Base-by-base conservation (phyloP, 306 rosid species). In the Alnus rubra region DNA sequence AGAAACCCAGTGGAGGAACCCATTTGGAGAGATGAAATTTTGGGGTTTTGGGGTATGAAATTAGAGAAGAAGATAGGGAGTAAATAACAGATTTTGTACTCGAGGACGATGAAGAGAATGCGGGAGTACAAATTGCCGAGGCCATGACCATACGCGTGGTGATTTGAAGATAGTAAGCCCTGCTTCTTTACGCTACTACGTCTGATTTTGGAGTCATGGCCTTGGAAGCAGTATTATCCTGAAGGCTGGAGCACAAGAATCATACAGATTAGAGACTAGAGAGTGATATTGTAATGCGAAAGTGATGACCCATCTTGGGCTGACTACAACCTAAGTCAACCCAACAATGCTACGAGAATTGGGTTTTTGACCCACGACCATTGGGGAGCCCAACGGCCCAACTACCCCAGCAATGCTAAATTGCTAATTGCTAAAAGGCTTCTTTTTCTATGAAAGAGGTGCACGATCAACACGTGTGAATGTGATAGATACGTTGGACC, bases 61-160 rank as follows among this genome's bases (percentile, higher is more conserved):
- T 63, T 11, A 68, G 14, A 5, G 76, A 86, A 59, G 88, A 62
- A 31, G 85, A 77, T 4, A 81, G n/a, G 55, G 88, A 68, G 75
- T 68, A 73, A 8, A 80, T 15, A 28, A 87, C 78, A 30, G 78
- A 50, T 71, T 79, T 91, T 56, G 79, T 4, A 82, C 71, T 73
- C 30, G 78, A 47, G 52, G 86, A 55, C 3, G 81, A 53, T 12
- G 81, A 63, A 13, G 93, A 80, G 79, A 88, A 59, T 30, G 86
- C 69, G 15, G 93, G 81, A 82, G 82, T 53, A 28, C 86, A 76
- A 70, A 87, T 31, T 64, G 87, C 71, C 6, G 92, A 89, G 67
- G 90, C 93, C 98, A 95, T 93, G 86, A 80, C 76, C 79, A 82
- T 37, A 30, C 81, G 58, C 52, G 11, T 19, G 76, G 74, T 84